Conservation (phyloP, 306 rosid genomes). For the Dalbergia cultrata region DNA sequence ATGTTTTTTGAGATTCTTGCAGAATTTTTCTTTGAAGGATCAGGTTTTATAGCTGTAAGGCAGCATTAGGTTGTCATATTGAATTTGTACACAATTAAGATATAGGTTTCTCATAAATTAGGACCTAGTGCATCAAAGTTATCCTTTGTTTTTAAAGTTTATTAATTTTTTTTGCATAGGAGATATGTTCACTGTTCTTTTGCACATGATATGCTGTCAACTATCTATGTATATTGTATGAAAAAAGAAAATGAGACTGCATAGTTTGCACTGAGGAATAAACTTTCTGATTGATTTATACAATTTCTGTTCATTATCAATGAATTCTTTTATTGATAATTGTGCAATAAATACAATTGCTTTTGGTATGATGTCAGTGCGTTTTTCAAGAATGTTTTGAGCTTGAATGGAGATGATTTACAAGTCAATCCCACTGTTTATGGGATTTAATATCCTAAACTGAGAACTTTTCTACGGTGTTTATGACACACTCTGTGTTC, state of each 20-base stretch:
- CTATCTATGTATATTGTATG: background rate
- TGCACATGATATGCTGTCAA: conserved; percentile 13
- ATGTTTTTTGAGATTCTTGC: background rate
- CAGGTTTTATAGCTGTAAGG: background rate
- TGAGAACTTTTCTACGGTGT: conserved; percentile 40
- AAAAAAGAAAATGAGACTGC: background rate
- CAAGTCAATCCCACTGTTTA: conserved; percentile 36
- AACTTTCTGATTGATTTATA: conserved; percentile 28
- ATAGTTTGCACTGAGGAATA: background rate
- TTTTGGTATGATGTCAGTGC: conserved; percentile 38
- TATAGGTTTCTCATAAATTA: conserved; percentile 3
- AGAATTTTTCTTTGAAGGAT: background rate
- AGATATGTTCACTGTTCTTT: conserved; percentile 14
- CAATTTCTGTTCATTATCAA: conserved; percentile 28
- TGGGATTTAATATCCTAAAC: conserved; percentile 43
- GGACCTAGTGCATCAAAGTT: background rate
- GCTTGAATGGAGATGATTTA: conserved; percentile 53
- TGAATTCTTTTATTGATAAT: conserved; percentile 38
- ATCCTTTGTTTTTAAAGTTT: too few species aligned
- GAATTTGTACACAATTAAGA: background rate
- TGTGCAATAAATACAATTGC: conserved; percentile 31
- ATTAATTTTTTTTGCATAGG: too few species aligned
- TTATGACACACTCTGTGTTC: conserved; percentile 47
- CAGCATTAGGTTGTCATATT: conserved; percentile 6
- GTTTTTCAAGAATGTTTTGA: conserved; percentile 45